Conservation (phyloP, 495 filamentous ascomycete species). For the Penicillium silybi region DNA sequence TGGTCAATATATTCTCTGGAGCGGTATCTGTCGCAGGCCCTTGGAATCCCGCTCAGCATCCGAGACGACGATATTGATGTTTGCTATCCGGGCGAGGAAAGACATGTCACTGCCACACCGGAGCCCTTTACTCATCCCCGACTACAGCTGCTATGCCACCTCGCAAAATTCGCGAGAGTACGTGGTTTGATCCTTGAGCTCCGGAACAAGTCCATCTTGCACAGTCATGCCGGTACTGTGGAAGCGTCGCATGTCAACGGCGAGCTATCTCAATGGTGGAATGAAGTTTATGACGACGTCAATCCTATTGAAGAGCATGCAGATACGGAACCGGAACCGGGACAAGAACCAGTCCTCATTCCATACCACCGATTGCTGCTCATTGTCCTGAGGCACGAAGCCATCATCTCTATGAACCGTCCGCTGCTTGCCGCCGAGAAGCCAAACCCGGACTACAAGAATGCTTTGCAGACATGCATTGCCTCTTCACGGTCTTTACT, state of each 20-base stretch:
- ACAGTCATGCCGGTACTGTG: slow-evolving; percentile 30
- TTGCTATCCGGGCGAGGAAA: slow-evolving; percentile 42
- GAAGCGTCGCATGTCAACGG: slow-evolving; percentile 37
- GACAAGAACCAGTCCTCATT: slow-evolving; percentile 4
- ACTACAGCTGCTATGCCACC: slow-evolving; percentile 31
- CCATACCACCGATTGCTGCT: slow-evolving; percentile 38
- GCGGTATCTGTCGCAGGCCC: slow-evolving; percentile 44
- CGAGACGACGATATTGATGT: slow-evolving; percentile 52
- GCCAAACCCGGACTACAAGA: slow-evolving; percentile 36
- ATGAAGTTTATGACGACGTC: slow-evolving; percentile 43
- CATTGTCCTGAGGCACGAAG: slow-evolving; percentile 37
- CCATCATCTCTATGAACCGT: slow-evolving; percentile 44
- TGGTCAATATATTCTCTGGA: slow-evolving; percentile 51
- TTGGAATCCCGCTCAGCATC: slow-evolving; percentile 48
- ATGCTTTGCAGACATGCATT: slow-evolving; percentile 43
- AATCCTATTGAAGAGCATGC: slow-evolving; percentile 26
- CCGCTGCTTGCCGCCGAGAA: slow-evolving; percentile 37
- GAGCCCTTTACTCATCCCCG: slow-evolving; percentile 12
- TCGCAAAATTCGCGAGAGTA: slow-evolving; percentile 42
- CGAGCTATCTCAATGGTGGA: slow-evolving; percentile 43
- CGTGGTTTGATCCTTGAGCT: slow-evolving; percentile 42
- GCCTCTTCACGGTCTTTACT: slow-evolving; percentile 40
- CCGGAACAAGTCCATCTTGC: slow-evolving; percentile 44
- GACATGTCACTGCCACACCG: slow-evolving; percentile 11
- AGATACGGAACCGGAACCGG: neutral